A percentile compares a stretch with the other conserved stretches of the same genome.
Conservation (phyloP, 2,329 filamentous ascomycete genomes). For the Coniochaeta sp. region DNA sequence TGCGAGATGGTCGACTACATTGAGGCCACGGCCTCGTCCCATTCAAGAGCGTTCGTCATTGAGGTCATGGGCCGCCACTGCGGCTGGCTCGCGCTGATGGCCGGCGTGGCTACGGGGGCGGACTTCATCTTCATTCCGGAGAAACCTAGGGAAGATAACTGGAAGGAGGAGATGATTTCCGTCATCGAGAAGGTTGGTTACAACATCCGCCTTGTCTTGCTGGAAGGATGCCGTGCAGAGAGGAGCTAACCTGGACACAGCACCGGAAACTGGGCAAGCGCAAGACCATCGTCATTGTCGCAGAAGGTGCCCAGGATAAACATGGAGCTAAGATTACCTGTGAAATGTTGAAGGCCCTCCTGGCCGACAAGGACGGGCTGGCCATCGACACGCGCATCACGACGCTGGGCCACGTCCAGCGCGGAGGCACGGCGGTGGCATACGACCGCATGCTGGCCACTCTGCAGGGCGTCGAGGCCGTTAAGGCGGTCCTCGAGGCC, state of each 20-base stretch:
- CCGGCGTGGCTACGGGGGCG: slow-evolving; percentile 87
- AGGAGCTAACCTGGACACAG: slow-evolving; percentile 33
- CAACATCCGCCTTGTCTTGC: too few relatives aligned
- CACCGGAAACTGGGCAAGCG: slow-evolving; percentile 86
- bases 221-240: too few relatives aligned
- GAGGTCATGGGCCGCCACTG: slow-evolving; percentile 99
- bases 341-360: slow-evolving; percentile 74
- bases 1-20: slow-evolving; percentile 96
- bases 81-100: slow-evolving; percentile 95
- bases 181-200: slow-evolving; percentile 72
- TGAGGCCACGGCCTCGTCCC: slow-evolving; percentile 88
- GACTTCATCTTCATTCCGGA: slow-evolving; percentile 98
- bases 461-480: slow-evolving; percentile 87
- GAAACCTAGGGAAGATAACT: slow-evolving; percentile 78
- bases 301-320: slow-evolving; percentile 85
- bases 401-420: slow-evolving; percentile 93
- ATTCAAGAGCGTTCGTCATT: slow-evolving; percentile 93
- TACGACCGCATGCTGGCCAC: slow-evolving; percentile 93
- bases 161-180: slow-evolving; percentile 80
- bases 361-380: slow-evolving; percentile 70
- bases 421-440: slow-evolving; percentile 84
- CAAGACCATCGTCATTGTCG: slow-evolving; percentile 96
- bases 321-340: slow-evolving; percentile 79
- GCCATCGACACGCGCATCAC: slow-evolving; percentile 89
- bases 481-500: slow-evolving; percentile 83